Base-by-base conservation (phyloP, 371 early-diverging fungal species). In the Actinomortierella ambigua region DNA sequence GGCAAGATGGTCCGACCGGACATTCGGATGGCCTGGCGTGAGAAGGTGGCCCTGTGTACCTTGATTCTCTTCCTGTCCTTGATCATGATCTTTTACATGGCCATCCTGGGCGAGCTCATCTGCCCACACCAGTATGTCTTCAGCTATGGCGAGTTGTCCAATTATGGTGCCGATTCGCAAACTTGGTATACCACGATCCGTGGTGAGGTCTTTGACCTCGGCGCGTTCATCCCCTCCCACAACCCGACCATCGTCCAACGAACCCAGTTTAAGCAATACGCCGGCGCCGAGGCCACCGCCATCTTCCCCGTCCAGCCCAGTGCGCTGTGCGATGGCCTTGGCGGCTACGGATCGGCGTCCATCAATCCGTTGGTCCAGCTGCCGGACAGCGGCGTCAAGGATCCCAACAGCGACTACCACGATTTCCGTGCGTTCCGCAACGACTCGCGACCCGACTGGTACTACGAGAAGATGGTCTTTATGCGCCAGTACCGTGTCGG, bases 21-120 rank as follows among this genome's bases (percentile, higher is more conserved):
- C 71, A 85, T 94, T 28, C 91, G 90, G 28, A 85, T 95, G 73
- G 97, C 98, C 0, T 98, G 98, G 98, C 88, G 97, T 53, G 98
- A 98, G 78, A 96, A 98, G 79, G 86, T 98, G 4, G 90, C 97
- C 1, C 83, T 98, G 14, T 96, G 95, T 75, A 77, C 92, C 61
- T 65, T 98, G 52, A 95, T 98, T 58, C 77, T 91, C 39, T 71
- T 94, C 29, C 69, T 93, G 78, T 94, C 92, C 62, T 85, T 83
- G 4, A 77, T 89, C 61, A 86, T 95, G 50, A 84, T 98, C 40
- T 95, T 97, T 83, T 95, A 93, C 77, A 91, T 98, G 62, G 88
- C 93, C 13, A 90, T 93, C 52, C 84, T 96, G 42, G 93, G 97
- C 23, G 80, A 88, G 61, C 64, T 94, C 50, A 82, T 98, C 17